Evolutionary conservation across 345 rosid genomes (phyloP).

Genomic region (Ceriops zippeliana): DNA sequence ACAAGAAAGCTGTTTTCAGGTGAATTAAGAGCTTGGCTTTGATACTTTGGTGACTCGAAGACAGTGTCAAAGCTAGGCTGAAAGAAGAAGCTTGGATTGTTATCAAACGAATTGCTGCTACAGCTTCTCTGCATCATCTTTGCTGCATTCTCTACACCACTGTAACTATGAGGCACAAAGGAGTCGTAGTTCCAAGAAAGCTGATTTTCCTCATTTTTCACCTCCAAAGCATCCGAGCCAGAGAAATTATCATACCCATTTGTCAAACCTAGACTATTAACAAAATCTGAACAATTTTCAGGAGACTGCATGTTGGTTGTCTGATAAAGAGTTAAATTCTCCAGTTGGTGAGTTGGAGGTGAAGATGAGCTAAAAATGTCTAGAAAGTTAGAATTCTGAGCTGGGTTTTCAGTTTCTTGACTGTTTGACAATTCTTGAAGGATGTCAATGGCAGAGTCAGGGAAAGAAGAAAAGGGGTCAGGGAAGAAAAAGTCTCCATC

Average conservation of each 20-base stretch:
- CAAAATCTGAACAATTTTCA: conserved; percentile 18
- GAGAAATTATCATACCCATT: conserved; percentile 34
- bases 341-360: conserved; percentile 58
- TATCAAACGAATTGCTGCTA: conserved; percentile 60
- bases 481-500: conserved; percentile 34
- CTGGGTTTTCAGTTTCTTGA: conserved; percentile 27
- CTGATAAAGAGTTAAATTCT: conserved; percentile 47
- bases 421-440: conserved; percentile 33
- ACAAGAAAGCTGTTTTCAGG: conserved; percentile 52
- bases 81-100: conserved; percentile 36
- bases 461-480: conserved; percentile 38
- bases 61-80: conserved; percentile 46
- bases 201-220: conserved; percentile 47
- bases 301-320: conserved; percentile 24
- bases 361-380: conserved; percentile 46
- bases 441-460: conserved; percentile 34
- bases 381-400: conserved; percentile 21
- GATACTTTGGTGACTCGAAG: conserved; percentile 44
- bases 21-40: conserved; percentile 39
- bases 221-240: conserved; percentile 29
- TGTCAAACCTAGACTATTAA: background rate
- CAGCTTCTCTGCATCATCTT: conserved; percentile 72
- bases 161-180: conserved; percentile 43
- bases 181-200: conserved; percentile 16
- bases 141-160: conserved; percentile 47